phyloP scores from a whole-genome alignment of 2,329 filamentous ascomycete species.

The Cladophialophora psammophila region DNA sequence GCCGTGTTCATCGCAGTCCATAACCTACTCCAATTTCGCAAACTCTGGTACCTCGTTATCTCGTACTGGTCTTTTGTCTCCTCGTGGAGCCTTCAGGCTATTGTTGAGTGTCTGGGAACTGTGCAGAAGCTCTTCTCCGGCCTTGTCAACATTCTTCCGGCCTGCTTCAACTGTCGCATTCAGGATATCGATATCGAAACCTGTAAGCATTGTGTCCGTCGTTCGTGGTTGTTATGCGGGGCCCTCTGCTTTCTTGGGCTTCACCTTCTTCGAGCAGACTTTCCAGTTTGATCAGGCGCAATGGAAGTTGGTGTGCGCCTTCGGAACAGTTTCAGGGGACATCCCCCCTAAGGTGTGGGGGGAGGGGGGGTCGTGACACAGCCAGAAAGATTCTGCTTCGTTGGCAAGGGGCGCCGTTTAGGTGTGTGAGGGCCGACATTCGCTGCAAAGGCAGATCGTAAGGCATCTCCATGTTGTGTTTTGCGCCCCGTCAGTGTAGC shows the following conservation, averaged over 20 bases:
- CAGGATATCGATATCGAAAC: not conserved
- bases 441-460: not conserved
- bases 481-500: not conserved
- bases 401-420: not conserved
- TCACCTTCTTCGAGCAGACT: not conserved
- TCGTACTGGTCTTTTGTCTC: not conserved
- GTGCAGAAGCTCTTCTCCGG: not conserved
- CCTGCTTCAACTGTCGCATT: not conserved
- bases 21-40: conserved; percentile 6
- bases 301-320: not conserved
- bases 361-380: not conserved
- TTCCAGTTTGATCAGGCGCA: not conserved
- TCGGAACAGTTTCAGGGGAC: no score
- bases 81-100: not conserved
- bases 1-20: conserved; percentile 5
- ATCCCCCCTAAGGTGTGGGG: not conserved
- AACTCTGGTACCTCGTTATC: not conserved
- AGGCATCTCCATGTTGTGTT: not conserved
- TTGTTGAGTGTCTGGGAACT: not conserved
- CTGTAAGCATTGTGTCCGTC: not conserved
- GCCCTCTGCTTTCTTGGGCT: not conserved
- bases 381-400: not conserved
- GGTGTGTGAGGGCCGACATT: not conserved
- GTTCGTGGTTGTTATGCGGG: not conserved
- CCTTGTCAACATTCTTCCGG: not conserved